Evolutionary conservation across 2,329 filamentous ascomycete species (phyloP).

Genomic region (Clonostachys byssicola): DNA sequence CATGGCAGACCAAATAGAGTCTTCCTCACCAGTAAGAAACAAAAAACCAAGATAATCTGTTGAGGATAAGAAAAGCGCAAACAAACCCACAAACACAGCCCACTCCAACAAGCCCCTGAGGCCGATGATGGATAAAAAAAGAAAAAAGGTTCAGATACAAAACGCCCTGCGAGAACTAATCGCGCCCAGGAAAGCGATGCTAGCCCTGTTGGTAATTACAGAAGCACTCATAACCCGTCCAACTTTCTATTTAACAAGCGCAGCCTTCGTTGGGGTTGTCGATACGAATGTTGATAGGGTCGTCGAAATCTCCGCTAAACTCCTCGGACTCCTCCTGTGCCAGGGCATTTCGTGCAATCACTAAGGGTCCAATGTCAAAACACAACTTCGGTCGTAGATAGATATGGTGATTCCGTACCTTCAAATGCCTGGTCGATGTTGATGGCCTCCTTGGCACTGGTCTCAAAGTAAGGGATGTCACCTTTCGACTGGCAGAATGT

Average conservation of each 20-base stretch:
- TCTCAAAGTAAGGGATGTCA: slow-evolving; percentile 98
- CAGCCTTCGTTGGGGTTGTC: slow-evolving; percentile 92
- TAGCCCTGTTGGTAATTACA: too few species aligned
- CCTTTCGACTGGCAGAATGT: slow-evolving; percentile 98
- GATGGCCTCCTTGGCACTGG: slow-evolving; percentile 96
- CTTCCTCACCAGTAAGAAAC: too few species aligned
- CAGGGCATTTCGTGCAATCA: slow-evolving; percentile 92
- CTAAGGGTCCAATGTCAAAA: slow-evolving; percentile 36
- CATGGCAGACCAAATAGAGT: too few species aligned
- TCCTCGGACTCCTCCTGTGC: slow-evolving; percentile 97
- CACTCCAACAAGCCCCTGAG: too few species aligned
- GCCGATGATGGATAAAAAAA: too few species aligned
- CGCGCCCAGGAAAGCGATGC: too few species aligned
- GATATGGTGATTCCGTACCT: slow-evolving; percentile 33
- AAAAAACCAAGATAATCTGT: too few species aligned
- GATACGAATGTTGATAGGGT: slow-evolving; percentile 97
- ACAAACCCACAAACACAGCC: too few species aligned
- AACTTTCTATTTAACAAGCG: slow-evolving; percentile 62
- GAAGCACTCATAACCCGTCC: too few species aligned
- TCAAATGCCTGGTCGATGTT: slow-evolving; percentile 86
- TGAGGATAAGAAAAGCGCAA: too few species aligned
- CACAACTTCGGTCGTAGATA: neutral
- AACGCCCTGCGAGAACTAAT: too few species aligned
- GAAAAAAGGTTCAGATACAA: too few species aligned
- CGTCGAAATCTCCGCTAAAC: slow-evolving; percentile 94